Evolutionary conservation across 768 basidiomycete genomes (phyloP), one percentile per base, ranked within the genome.

Genomic region (Naganishia vaughanmartiniae): DNA sequence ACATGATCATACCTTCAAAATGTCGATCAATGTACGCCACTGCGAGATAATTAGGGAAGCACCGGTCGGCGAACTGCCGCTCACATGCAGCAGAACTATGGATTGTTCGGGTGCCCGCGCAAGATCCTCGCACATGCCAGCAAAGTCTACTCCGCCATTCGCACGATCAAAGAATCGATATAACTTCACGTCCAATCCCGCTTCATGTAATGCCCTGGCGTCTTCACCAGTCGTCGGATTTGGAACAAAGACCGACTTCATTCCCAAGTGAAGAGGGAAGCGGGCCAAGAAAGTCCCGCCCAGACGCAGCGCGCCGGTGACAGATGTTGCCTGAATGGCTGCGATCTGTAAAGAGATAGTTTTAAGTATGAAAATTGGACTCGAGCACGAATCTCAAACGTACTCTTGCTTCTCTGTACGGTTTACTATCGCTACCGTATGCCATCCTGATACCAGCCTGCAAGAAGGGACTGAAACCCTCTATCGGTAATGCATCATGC

Each of bases 41-140:
- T 81, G 78, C 28, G 75, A 65, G 11, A 72, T 72, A 24, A 74
- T 73, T 46, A 78, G 54, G 51, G 79, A 77, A 31, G 75, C 74
- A 4, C 80, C 80, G 45, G 93, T 94, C 0, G 80, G 81, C 60
- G 73, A 74, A 46, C 69, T 77, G 12, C 80, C 80, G 58, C 78
- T 75, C 24, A 77, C 74, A 58, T 78, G 74, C 24, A 99, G 84
- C 71, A 97, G 86, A 17, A 98, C 90, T 73, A 95, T 87, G 42
- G 93, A 87, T 68, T 74, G 75, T 2, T 73, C 67, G 21, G 87
- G 84, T 10, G 78, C 79, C 77, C 90, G 72, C 26, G 71, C 68
- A 17, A 81, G 34, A 68, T 81, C 80, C 28, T 77, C 77, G 48
- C 76, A 72, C 70, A 79, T 65, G 26, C 76, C 76, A 33, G 76